A percentile compares a stretch with the other conserved stretches of the same genome.
These are phyloP conservation scores for Aegilops tauschii DNA, from an alignment of 176 grass and related monocot genomes.

Conservation along the genomic window DNA sequence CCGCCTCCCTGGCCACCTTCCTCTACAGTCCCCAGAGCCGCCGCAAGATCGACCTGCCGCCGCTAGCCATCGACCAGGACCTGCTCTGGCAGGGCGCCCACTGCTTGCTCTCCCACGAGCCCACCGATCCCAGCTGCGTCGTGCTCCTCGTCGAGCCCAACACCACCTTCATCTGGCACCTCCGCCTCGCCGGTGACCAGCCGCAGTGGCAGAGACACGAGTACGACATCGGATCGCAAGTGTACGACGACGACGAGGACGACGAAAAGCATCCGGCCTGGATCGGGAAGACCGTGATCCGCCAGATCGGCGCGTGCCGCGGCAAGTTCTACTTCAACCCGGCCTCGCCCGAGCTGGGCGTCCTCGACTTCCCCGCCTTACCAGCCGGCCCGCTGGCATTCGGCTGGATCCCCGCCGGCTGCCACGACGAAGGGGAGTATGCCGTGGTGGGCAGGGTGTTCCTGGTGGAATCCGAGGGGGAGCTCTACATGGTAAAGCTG, in stretches of 20 bases:
- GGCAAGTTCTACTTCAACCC: constrained; percentile 16
- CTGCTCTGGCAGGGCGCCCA: not conserved
- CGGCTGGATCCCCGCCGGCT: not conserved
- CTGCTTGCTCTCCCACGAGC: not conserved
- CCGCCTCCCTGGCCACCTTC: not conserved
- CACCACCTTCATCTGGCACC: not conserved
- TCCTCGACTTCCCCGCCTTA: not conserved
- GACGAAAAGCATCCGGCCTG: not conserved
- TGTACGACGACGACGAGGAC: not conserved
- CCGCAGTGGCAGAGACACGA: not conserved
- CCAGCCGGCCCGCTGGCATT: not conserved
- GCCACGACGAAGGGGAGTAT: too few relatives aligned
- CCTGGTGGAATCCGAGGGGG: constrained; percentile 1
- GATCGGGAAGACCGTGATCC: not conserved
- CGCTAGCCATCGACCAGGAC: not conserved
- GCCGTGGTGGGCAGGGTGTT: too few relatives aligned
- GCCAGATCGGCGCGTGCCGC: not conserved
- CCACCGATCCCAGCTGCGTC: not conserved
- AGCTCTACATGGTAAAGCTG: constrained; percentile 3
- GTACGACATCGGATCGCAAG: not conserved
- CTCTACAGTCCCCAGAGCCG: not conserved
- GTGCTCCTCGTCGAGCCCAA: not conserved
- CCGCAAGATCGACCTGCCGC: constrained; percentile 1
- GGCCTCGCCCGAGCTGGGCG: not conserved
- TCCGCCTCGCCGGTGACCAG: not conserved